Evolutionary conservation across 2,329 filamentous ascomycete species (phyloP).

Genomic region (Xylariaceae sp.): DNA sequence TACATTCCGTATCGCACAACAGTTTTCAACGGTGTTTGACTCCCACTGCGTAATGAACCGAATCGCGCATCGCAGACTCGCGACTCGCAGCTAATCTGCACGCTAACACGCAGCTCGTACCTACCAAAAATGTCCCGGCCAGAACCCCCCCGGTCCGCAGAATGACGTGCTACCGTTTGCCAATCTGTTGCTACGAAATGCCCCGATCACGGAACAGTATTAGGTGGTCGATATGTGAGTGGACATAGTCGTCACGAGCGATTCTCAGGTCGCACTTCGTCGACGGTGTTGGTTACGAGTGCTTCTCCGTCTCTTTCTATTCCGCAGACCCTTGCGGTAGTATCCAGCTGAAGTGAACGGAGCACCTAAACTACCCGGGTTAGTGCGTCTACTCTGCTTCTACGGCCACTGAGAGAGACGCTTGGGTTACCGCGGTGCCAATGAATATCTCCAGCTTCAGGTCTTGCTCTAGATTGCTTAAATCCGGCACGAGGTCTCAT

Average conservation of each 20-base stretch:
- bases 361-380: neutral
- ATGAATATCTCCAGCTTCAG: conserved; percentile 23
- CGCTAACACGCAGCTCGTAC: neutral
- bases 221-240: no score
- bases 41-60: no score
- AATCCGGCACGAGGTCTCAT: conserved; percentile 1
- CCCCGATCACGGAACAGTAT: conserved; percentile 15
- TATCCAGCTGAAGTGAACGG: no score
- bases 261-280: no score
- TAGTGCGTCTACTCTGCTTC: neutral
- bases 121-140: no score
- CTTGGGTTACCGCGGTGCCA: conserved; percentile 3
- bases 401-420: neutral
- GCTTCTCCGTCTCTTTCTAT: no score
- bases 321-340: no score
- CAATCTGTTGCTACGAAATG: neutral
- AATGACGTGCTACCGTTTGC: conserved; percentile 7
- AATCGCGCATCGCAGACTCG: no score
- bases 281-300: no score
- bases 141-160: neutral
- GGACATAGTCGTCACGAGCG: neutral
- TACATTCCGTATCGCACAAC: no score
- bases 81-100: neutral
- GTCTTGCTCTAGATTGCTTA: conserved; percentile 5
- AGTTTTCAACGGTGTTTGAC: no score